phyloP scores from a whole-genome alignment of 2,329 filamentous ascomycete species.

The Colletotrichum spaethianum region DNA sequence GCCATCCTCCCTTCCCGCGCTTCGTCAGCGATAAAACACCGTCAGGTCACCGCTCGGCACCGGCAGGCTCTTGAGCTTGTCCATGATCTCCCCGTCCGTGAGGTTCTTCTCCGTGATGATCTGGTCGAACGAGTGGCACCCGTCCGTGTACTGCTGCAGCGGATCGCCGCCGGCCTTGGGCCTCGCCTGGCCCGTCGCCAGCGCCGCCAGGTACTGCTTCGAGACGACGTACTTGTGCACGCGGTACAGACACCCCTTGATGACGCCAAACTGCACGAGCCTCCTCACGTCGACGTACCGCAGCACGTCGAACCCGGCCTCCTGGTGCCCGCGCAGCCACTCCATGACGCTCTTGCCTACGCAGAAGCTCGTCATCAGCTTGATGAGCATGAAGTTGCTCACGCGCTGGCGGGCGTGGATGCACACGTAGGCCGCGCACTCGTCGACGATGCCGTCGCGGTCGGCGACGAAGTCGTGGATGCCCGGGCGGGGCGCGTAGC shows the following conservation, averaged over 20 bases:
- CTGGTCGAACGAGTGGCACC: constrained; percentile 83
- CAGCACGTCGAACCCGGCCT: constrained; percentile 75
- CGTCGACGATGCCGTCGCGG: constrained; percentile 80
- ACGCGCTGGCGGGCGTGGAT: constrained; percentile 59
- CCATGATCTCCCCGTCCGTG: constrained; percentile 79
- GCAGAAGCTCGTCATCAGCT: constrained; percentile 87
- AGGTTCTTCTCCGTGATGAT: constrained; percentile 83
- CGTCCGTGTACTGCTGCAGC: constrained; percentile 79
- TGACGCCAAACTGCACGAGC: constrained; percentile 94
- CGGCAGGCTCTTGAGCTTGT: constrained; percentile 73
- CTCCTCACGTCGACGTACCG: constrained; percentile 88
- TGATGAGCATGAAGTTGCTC: constrained; percentile 77
- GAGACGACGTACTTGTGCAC: constrained; percentile 91
- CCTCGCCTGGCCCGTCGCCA: constrained; percentile 68
- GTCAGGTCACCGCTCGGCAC: constrained; percentile 67
- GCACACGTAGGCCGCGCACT: constrained; percentile 89
- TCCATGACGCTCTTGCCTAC: constrained; percentile 88
- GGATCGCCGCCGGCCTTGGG: constrained; percentile 60
- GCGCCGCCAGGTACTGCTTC: constrained; percentile 70
- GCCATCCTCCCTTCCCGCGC: neutral
- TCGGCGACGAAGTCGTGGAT: constrained; percentile 87
- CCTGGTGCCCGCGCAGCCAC: constrained; percentile 84
- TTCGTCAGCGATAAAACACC: constrained; percentile 64
- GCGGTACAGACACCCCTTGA: constrained; percentile 94
- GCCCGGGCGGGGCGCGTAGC: constrained; percentile 86